Evolutionary conservation across 2,329 filamentous ascomycete species (phyloP).

Genomic region (Sporothrix curviconia): DNA sequence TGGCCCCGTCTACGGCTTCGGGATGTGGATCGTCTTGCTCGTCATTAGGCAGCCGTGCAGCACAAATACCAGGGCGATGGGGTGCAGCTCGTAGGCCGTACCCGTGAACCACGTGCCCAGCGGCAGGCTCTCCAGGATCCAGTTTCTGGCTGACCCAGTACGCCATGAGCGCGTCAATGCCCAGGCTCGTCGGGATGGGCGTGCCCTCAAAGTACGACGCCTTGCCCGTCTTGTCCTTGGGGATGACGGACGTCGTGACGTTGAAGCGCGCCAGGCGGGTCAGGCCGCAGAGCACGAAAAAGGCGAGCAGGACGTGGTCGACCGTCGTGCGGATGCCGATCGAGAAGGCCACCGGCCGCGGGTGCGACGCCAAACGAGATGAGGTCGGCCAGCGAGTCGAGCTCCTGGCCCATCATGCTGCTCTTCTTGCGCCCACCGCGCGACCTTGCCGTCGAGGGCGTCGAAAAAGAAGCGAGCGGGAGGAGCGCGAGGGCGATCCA

Average conservation of each 20-base stretch:
- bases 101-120: constrained; percentile 63
- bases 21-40: constrained; percentile 89
- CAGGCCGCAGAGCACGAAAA: constrained; percentile 92
- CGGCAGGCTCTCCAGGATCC: constrained; percentile 74
- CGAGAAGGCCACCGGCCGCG: constrained; percentile 77
- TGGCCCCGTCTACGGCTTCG: constrained; percentile 57
- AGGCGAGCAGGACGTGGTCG: constrained; percentile 73
- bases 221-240: constrained; percentile 88
- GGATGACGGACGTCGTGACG: constrained; percentile 81
- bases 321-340: constrained; percentile 77
- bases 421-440: constrained; percentile 95
- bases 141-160: constrained; percentile 79
- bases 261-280: constrained; percentile 95
- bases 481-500: constrained; percentile 82
- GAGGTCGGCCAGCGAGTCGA: constrained; percentile 91
- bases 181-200: constrained; percentile 85
- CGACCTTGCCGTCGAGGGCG: constrained; percentile 95
- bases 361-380: constrained; percentile 94
- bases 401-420: constrained; percentile 93
- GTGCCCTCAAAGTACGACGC: constrained; percentile 95
- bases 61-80: constrained; percentile 71
- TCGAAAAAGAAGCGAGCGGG: constrained; percentile 93
- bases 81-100: constrained; percentile 73
- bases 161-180: constrained; percentile 75
- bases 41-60: constrained; percentile 92